Base-by-base conservation (phyloP, 345 rosid species). In the Odontarrhena argentea region DNA sequence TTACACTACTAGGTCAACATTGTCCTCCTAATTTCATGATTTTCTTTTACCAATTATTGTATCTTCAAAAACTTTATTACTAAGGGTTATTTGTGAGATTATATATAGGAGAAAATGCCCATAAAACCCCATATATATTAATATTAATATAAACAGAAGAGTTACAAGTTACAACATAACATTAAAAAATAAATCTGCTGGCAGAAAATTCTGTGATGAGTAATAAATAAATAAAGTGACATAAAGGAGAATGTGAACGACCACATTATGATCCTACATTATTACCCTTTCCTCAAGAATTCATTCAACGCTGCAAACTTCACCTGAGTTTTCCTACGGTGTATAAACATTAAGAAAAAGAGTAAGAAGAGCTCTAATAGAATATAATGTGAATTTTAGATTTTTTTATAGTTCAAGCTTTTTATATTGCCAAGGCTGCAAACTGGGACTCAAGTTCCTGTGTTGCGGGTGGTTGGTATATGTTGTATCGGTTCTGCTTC, bases 351-450 rank as follows among this genome's bases (percentile, higher is more conserved):
- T 24, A 42, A 58, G 44, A 63, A 38, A 47, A 38, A 47, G 28
- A 28, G 5, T 12, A 40, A 15, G 10, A 30, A 22, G 12, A 63
- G 25, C 14, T 52, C 32, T 25, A 57, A 57, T 14, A 47, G 11
- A 58, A 2, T 34, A 34, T 55, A 55, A 2, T 55, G 9, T 25
- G 25, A 12, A 43, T 1, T 13, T 61, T 25, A 40, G 2, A 41
- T 32, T 52, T 15, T 15, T 32, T 11, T 43, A 6, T 26, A 8
- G 15, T 55, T 50, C 36, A 43, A n/a, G 13, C 55, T 28, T 47
- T 53, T 56, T 49, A 78, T 65, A 74, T 74, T 9, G 78, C 63
- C 69, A 78, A 67, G 54, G 77, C 77, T 65, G 81, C 78, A 60
- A 78, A 44, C 7, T 74, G 64, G 5, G 74, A 44, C 2, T 74